These are phyloP conservation scores for Aspergillus sp. DNA, from an alignment of 2,329 filamentous ascomycete species.

Conservation along the genomic window DNA sequence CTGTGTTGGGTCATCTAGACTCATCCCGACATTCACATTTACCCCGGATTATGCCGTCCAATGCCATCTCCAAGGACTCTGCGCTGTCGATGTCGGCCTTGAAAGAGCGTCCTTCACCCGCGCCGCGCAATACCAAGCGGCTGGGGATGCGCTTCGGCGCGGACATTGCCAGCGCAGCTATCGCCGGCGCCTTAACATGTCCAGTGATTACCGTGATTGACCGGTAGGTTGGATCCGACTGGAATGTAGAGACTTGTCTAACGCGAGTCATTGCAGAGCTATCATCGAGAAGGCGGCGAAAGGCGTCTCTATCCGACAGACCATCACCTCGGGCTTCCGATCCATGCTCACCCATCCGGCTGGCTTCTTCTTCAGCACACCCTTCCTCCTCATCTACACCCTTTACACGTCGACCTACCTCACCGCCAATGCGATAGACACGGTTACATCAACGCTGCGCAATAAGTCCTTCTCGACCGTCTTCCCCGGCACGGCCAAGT, in stretches of 20 bases:
- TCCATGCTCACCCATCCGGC: slow-evolving; percentile 41
- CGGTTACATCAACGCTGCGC: slow-evolving; percentile 64
- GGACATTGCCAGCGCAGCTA: slow-evolving; percentile 67
- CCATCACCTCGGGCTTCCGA: slow-evolving; percentile 39
- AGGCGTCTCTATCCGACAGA: slow-evolving; percentile 41
- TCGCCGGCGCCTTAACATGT: slow-evolving; percentile 73
- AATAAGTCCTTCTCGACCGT: slow-evolving; percentile 58
- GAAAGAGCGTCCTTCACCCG: slow-evolving; percentile 16
- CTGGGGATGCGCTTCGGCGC: slow-evolving; percentile 65
- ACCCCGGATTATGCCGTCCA: slow-evolving; percentile 27
- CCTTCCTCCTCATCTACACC: slow-evolving; percentile 50
- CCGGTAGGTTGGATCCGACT: slow-evolving; percentile 51
- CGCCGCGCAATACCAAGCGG: slow-evolving; percentile 72
- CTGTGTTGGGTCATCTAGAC: background rate
- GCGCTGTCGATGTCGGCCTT: slow-evolving; percentile 23
- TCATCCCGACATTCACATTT: background rate
- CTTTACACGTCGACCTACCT: slow-evolving; percentile 89
- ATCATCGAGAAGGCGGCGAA: slow-evolving; percentile 52
- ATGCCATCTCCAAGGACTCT: slow-evolving; percentile 25
- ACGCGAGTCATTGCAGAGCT: slow-evolving; percentile 31
- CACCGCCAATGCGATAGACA: slow-evolving; percentile 85
- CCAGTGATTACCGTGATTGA: slow-evolving; percentile 87
- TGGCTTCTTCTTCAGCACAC: slow-evolving; percentile 47
- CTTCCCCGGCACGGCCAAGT: slow-evolving; percentile 76
- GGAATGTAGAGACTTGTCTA: slow-evolving; percentile 14